Evolutionary conservation across 2,329 filamentous ascomycete species (phyloP).

Genomic region (Curvularia sp.): DNA sequence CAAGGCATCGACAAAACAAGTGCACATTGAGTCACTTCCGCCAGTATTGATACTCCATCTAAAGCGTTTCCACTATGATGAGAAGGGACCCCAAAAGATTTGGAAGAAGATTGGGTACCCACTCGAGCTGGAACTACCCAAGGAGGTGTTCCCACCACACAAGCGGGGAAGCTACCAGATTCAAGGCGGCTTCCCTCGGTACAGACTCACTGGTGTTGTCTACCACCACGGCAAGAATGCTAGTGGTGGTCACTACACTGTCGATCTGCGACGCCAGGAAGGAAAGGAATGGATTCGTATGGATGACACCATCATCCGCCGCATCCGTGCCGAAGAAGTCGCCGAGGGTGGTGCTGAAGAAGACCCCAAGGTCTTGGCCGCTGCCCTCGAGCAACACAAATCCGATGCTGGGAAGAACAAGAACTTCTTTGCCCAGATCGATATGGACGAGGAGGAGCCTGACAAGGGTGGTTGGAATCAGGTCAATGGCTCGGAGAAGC

Average conservation of each 20-base stretch:
- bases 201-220: constrained; percentile 86
- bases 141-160: constrained; percentile 82
- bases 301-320: constrained; percentile 89
- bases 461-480: constrained; percentile 83
- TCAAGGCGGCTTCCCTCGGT: constrained; percentile 77
- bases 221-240: constrained; percentile 99
- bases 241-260: constrained; percentile 94
- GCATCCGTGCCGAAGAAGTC: constrained; percentile 86
- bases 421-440: constrained; percentile 76
- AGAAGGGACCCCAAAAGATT: constrained; percentile 89
- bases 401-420: constrained; percentile 60
- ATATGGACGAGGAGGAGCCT: constrained; percentile 66
- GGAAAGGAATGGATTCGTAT: constrained; percentile 95
- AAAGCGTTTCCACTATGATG: constrained; percentile 97
- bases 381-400: constrained; percentile 71
- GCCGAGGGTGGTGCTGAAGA: constrained; percentile 85
- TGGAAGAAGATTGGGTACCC: constrained; percentile 99
- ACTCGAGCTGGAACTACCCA: constrained; percentile 89
- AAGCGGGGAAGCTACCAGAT: constrained; percentile 70
- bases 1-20: constrained; percentile 85
- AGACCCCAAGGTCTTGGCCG: constrained; percentile 71
- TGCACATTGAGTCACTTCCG: constrained; percentile 90
- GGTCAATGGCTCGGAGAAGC: constrained; percentile 69
- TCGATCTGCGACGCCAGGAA: constrained; percentile 94
- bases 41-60: constrained; percentile 92